These are phyloP conservation scores for Neofusicoccum cordaticola DNA, from an alignment of 2,329 filamentous ascomycete genomes.

Conservation along the genomic window DNA sequence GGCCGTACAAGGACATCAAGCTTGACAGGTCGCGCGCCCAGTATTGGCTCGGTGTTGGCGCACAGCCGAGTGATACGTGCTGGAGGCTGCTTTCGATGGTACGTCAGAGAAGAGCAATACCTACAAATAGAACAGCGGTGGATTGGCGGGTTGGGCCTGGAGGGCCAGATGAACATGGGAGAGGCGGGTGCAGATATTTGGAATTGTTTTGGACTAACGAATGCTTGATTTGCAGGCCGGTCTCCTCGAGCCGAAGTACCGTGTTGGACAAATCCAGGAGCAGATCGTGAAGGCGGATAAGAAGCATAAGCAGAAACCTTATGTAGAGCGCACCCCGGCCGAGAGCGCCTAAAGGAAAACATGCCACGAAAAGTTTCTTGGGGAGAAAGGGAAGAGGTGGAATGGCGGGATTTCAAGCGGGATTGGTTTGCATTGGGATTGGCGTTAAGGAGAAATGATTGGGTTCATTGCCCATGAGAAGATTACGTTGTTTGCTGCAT, in stretches of 20 bases:
- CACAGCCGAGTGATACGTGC: conserved; percentile 85
- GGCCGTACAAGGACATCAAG: conserved; percentile 85
- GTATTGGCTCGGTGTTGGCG: conserved; percentile 97
- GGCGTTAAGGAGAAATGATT: background rate
- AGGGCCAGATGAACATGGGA: background rate
- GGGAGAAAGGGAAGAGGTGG: background rate
- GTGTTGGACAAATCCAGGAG: conserved; percentile 32
- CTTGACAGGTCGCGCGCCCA: conserved; percentile 76
- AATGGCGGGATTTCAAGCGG: background rate
- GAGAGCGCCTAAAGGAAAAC: background rate
- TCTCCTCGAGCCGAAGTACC: conserved; percentile 37
- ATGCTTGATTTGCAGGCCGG: conserved; percentile 25
- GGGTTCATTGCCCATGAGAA: background rate
- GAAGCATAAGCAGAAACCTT: background rate
- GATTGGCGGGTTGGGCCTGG: no score
- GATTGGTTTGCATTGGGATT: background rate
- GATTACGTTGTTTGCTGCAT: background rate
- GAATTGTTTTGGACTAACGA: background rate
- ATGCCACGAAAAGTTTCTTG: background rate
- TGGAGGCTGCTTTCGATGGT: conserved; percentile 87
- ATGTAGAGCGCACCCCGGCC: background rate
- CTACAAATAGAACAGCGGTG: no score
- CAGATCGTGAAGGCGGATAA: conserved; percentile 31
- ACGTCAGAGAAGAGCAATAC: conserved; percentile 22
- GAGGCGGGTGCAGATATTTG: background rate